These are phyloP conservation scores for Xylaria castorea DNA, from an alignment of 495 filamentous ascomycete genomes.

Conservation along the genomic window DNA sequence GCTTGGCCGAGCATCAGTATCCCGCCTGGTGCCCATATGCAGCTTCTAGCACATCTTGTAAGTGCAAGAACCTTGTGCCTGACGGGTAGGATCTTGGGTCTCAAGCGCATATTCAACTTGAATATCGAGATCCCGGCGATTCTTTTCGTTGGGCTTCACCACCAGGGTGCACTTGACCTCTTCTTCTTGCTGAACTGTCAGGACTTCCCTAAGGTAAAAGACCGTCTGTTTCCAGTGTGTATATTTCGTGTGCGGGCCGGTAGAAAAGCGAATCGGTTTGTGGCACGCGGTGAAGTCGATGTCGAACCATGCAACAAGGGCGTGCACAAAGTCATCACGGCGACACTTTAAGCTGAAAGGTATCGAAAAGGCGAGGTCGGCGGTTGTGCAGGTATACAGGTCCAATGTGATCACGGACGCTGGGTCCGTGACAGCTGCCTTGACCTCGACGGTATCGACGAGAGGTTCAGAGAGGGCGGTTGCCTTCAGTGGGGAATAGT, in stretches of 20 bases:
- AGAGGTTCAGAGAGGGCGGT: conserved; percentile 75
- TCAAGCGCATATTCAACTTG: conserved; percentile 81
- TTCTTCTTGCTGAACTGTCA: conserved; percentile 84
- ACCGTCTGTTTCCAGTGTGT: conserved; percentile 97
- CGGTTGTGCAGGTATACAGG: conserved; percentile 69
- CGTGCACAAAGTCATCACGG: conserved; percentile 91
- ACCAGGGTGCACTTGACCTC: conserved; percentile 71
- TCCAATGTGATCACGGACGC: conserved; percentile 70
- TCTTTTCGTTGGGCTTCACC: conserved; percentile 91
- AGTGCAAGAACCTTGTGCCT: conserved; percentile 71
- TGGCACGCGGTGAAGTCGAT: conserved; percentile 97
- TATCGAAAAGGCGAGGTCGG: conserved; percentile 70
- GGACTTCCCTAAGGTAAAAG: conserved; percentile 83
- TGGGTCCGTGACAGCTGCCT: conserved; percentile 79
- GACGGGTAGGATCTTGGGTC: conserved; percentile 71
- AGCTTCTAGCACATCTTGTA: conserved; percentile 83
- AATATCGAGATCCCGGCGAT: conserved; percentile 94
- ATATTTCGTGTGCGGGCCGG: conserved; percentile 88
- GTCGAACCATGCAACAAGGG: conserved; percentile 97
- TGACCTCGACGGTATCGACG: conserved; percentile 74
- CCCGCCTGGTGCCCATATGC: not conserved
- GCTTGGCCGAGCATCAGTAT: not conserved
- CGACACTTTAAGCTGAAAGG: conserved; percentile 72
- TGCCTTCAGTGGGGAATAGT: conserved; percentile 73
- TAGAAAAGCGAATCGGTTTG: conserved; percentile 83